Conservation (phyloP, 75 land plant genomes). For the Pinus albicaulis region DNA sequence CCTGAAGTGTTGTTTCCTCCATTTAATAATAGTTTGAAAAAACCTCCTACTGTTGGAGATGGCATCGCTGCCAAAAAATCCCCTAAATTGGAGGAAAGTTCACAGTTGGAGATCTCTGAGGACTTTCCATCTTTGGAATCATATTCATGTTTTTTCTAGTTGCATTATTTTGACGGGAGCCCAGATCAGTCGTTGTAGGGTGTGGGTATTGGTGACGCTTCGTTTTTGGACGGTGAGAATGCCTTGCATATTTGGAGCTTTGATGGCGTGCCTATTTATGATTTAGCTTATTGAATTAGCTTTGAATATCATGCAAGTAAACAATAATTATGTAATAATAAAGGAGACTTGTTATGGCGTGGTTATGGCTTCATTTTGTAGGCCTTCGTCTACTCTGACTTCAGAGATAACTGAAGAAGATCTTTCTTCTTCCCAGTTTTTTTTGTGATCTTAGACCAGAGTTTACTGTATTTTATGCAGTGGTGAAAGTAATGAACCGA, state of each 20-base stretch:
- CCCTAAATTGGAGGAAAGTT: background rate
- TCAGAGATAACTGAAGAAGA: too few relatives aligned
- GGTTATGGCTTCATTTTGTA: background rate
- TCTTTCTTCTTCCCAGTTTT: too few relatives aligned
- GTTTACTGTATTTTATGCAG: too few relatives aligned
- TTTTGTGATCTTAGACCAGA: too few relatives aligned
- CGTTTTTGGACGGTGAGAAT: background rate
- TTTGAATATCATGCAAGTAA: background rate
- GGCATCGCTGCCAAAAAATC: background rate
- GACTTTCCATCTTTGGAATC: background rate
- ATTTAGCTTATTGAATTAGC: background rate
- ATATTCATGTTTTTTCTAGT: background rate
- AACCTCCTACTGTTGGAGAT: too few relatives aligned
- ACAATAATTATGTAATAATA: background rate
- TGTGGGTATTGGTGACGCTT: background rate
- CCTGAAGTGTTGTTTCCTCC: background rate
- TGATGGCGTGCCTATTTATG: constrained; percentile 1
- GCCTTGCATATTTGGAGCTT: constrained; percentile 3
- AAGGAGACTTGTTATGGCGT: background rate
- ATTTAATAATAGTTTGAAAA: background rate
- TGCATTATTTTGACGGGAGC: constrained; percentile 1
- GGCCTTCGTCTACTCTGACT: background rate
- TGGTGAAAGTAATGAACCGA: too few relatives aligned
- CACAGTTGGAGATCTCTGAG: background rate
- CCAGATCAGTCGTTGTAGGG: constrained; percentile 3